Base-by-base conservation (phyloP, 345 rosid genomes). In the Citrus medica region DNA sequence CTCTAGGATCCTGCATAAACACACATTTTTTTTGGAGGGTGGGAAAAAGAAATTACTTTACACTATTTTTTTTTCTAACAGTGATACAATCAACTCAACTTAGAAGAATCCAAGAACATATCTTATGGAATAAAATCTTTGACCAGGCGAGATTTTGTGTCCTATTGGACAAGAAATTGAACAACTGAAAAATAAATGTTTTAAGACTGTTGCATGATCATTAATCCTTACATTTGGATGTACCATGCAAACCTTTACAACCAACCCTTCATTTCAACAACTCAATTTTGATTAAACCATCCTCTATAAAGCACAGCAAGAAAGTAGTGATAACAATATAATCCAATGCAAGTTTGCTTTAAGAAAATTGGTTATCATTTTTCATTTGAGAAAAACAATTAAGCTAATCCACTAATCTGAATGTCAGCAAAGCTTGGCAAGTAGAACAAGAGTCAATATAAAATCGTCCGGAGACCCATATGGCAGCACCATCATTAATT, bases 1-100 rank as follows among this genome's bases (percentile, higher is more conserved):
- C 94, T 71, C 89, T 90, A 17, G 74, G 65, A 84, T 89, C 91
- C 94, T 90, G 79, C 55, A 62, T 27, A 30, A 8, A 66, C 40
- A 9, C 19, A 56, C 58, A 63, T 64, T 71, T 66, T 61, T 46
- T 46, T 46, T 42, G 51, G 14, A 3, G 17, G 51, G 17, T 46
- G 16, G 51, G 17, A 12, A 12, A 46, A 46, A 46, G 51, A 46
- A 46, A 46, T 13, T 46, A 46, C 17, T 13, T 12, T 46, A 46
- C 51, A 13, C 14, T 42, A 42, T 46, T 46, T 46, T 46, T 42
- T 12, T 12, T 12, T 38, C 51, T 3, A 46, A 46, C 51, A 46
- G 17, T 46, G 16, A 51, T 24, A 48, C 77, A 38, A 24, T 25
- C 24, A 33, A n/a, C 17, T 33, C 73, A 33, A 67, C 63, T 16